Evolutionary conservation across 805 yeast genomes (phyloP), one percentile per base, ranked within the genome.

Genomic region (Hanseniaspora meyeri): DNA sequence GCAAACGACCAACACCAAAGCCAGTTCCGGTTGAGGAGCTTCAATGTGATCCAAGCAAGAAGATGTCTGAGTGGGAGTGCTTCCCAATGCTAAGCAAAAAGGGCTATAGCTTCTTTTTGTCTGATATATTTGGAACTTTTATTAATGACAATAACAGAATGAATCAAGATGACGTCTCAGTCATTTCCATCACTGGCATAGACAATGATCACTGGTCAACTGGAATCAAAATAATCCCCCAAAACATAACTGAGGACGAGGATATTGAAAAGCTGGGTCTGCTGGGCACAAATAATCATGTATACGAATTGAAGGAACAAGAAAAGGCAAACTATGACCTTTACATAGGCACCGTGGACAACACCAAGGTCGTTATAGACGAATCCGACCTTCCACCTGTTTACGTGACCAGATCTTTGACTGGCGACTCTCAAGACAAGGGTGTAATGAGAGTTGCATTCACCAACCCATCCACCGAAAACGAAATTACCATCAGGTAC

Each of bases 401-500:
- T 2, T 67, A 66, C 56, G 95, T 85, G 0, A 83, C 93, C 20
- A 77, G 98, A 59, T 86, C 97, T 0, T 75, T 91, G 54, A 87
- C 96, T 0, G 97, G 97, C 0, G 84, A 83, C 64, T 89, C 96
- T 1, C 95, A 86, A 66, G 96, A 88, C 64, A 76, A 80, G 59
- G 97, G 97, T 57, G 96, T 96, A 0, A 74, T 91, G 59, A 81
- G 96, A 65, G 78, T 85, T 0, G 85, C 82, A 11, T 77, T 91
- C 63, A 71, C 72, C n/a, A 93, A 91, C 65, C 86, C 88, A 1
- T 70, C 80, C 0, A 2, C 9, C 19, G 61, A 70, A 7, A 67
- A 70, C 5, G 68, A 77, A 0, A 75, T 81, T 2, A 67, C 68
- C 1, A 72, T 90, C 48, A 69, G 80, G 0, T 85, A 86, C 62